These are phyloP conservation scores for Phytophthora foliorum DNA, from an alignment of 352 stramenopile genomes.

Conservation along the genomic window DNA sequence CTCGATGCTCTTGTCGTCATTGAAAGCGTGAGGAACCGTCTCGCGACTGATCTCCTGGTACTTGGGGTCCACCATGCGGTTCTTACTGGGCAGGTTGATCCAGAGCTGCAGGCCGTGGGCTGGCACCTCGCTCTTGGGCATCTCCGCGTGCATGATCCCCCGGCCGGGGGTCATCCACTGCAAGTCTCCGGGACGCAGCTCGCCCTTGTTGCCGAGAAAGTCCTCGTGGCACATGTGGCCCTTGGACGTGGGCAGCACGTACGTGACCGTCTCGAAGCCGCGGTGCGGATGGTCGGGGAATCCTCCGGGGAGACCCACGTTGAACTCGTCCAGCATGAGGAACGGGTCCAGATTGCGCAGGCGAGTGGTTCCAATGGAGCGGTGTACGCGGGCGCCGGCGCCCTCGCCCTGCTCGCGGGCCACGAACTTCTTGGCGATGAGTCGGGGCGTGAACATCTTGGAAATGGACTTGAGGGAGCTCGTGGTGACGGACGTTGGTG, in stretches of 20 bases:
- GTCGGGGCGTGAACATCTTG: constrained; percentile 39
- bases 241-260: constrained; percentile 74
- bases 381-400: constrained; percentile 45
- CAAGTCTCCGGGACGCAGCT: constrained; percentile 52
- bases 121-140: constrained; percentile 42
- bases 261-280: constrained; percentile 93
- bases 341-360: constrained; percentile 58
- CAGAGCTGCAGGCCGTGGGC: constrained; percentile 60
- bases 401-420: constrained; percentile 47
- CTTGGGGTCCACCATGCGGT: constrained; percentile 52
- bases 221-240: constrained; percentile 90
- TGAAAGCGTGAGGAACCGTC: constrained; percentile 50
- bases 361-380: constrained; percentile 42
- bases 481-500: constrained; percentile 16
- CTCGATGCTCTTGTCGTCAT: constrained; percentile 51
- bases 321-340: constrained; percentile 65
- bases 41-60: constrained; percentile 71
- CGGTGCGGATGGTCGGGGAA: constrained; percentile 92
- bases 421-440: constrained; percentile 46
- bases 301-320: constrained; percentile 63
- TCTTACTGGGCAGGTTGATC: constrained; percentile 52
- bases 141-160: constrained; percentile 67
- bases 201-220: constrained; percentile 63
- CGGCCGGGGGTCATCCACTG: constrained; percentile 65
- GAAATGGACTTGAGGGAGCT: constrained; percentile 25